These are phyloP conservation scores for Pleurostoma richardsiae DNA, from an alignment of 2,329 filamentous ascomycete species.

Conservation along the genomic window DNA sequence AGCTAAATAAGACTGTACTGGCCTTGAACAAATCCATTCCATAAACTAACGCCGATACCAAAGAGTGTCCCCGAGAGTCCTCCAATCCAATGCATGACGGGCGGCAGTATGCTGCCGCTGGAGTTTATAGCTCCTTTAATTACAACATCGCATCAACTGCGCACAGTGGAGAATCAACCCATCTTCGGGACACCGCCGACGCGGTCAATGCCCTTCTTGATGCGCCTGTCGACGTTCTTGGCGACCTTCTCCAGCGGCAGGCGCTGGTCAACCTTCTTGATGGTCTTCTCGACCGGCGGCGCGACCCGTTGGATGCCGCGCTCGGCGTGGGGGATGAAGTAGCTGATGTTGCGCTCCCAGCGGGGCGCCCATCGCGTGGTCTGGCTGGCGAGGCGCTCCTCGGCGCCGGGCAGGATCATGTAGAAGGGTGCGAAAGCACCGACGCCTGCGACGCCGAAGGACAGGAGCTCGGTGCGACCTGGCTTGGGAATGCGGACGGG, in stretches of 20 bases:
- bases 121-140: too few species aligned
- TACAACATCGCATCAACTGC: too few species aligned
- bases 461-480: conserved; percentile 41
- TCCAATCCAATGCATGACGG: too few species aligned
- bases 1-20: too few species aligned
- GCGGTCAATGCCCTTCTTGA: conserved; percentile 39
- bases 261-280: conserved; percentile 38
- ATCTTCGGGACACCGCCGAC: conserved; percentile 3
- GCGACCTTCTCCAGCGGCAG: conserved; percentile 47
- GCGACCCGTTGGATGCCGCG: conserved; percentile 42
- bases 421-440: conserved; percentile 51
- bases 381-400: conserved; percentile 47
- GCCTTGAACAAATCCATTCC: too few species aligned
- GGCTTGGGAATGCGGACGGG: conserved; percentile 45
- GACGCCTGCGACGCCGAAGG: conserved; percentile 49
- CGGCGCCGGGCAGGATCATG: conserved; percentile 50
- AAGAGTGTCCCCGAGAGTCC: too few species aligned
- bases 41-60: too few species aligned
- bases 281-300: conserved; percentile 38
- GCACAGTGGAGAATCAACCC: too few species aligned
- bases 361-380: conserved; percentile 54
- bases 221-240: conserved; percentile 40
- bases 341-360: conserved; percentile 54
- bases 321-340: conserved; percentile 43
- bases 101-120: too few species aligned